Conservation (phyloP, 129 eudicot genomes). For the Glebionis coronaria region DNA sequence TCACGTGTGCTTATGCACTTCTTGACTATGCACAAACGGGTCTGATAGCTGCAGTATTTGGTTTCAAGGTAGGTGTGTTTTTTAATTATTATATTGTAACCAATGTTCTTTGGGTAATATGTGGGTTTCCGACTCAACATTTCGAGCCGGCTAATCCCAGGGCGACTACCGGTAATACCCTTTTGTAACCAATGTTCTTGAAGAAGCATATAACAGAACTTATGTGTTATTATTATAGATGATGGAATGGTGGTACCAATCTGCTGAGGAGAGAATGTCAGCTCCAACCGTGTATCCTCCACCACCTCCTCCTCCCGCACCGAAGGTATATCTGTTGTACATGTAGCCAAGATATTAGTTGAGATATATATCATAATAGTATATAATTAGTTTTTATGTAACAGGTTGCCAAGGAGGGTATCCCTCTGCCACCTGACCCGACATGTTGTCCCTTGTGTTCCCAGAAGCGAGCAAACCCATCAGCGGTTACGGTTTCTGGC, state of each 20-base stretch:
- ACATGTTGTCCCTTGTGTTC: slow-evolving; percentile 77
- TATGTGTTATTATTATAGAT: slow-evolving; percentile 41
- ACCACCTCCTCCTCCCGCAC: slow-evolving; percentile 92
- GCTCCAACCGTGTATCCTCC: slow-evolving; percentile 97
- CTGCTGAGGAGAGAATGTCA: slow-evolving; percentile 96
- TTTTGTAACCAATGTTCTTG: neutral
- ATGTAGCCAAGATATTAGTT: too few relatives aligned
- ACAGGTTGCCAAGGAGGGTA: slow-evolving; percentile 90
- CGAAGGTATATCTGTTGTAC: slow-evolving; percentile 48
- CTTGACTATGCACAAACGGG: slow-evolving; percentile 99
- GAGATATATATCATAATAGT: neutral
- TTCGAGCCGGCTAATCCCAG: too few relatives aligned
- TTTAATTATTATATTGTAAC: slow-evolving; percentile 1
- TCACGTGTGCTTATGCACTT: slow-evolving; percentile 79
- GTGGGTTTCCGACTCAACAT: too few relatives aligned
- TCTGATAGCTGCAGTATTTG: slow-evolving; percentile 93
- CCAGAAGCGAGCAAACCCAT: slow-evolving; percentile 83
- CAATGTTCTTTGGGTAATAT: too few relatives aligned
- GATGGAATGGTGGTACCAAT: slow-evolving; percentile 99
- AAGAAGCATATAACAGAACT: slow-evolving; percentile 5
- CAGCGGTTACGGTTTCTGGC: slow-evolving; percentile 80
- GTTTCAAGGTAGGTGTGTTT: slow-evolving; percentile 64
- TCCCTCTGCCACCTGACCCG: slow-evolving; percentile 76
- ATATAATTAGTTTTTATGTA: slow-evolving; percentile 8
- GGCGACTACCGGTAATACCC: too few relatives aligned